Evolutionary conservation across 768 basidiomycete species (phyloP), one percentile per base, ranked within the genome.

Genomic region (Amanita molliuscula): DNA sequence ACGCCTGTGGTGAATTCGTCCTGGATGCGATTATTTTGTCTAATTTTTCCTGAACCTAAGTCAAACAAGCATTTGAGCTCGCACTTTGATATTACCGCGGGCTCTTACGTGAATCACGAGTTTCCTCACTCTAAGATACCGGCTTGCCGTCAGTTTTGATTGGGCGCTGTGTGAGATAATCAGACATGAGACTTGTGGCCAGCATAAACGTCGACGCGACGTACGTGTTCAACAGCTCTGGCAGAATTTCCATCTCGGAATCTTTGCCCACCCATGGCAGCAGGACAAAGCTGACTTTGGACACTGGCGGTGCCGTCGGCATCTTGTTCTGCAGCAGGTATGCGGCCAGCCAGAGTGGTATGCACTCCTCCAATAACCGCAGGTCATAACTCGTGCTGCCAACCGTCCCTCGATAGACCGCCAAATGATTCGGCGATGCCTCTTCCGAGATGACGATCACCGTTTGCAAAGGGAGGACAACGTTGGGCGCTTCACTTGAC

Each of bases 341-440:
- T 62, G 97, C 90, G 45, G 91, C 67, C 43, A 96, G 67, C 95
- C 95, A 98, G 55, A 82, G 59, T 3, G 95, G 95, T 72, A 91
- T 80, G 34, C 68, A 74, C 58, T 81, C 78, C 65, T 96, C 93
- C 31, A 97, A 69, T 11, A 54, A 55, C 4, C 63, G 62, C 5
- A 67, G 31, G 48, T 77, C 75, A 26, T 67, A 51, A 26, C 68
- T 63, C 1, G 70, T 70, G 47, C 71, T 78, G 6, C 79, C 72
- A 2, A 85, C 79, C 23, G 76, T 75, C 2, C 89, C 82, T 29
- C 89, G 74, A 59, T 94, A 97, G 1, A 90, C 67, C 2, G 78
- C 82, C 2, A 73, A 76, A 79, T 86, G 94, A 23, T 83, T 83
- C 2, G 79, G 79, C 20, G 76, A 68, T 4, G 73, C 77, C 61